A percentile compares a stretch with the other conserved stretches of the same genome.
Evolutionary conservation across 2,329 filamentous ascomycete genomes (phyloP).

Genomic region (Neofusicoccum ribis): DNA sequence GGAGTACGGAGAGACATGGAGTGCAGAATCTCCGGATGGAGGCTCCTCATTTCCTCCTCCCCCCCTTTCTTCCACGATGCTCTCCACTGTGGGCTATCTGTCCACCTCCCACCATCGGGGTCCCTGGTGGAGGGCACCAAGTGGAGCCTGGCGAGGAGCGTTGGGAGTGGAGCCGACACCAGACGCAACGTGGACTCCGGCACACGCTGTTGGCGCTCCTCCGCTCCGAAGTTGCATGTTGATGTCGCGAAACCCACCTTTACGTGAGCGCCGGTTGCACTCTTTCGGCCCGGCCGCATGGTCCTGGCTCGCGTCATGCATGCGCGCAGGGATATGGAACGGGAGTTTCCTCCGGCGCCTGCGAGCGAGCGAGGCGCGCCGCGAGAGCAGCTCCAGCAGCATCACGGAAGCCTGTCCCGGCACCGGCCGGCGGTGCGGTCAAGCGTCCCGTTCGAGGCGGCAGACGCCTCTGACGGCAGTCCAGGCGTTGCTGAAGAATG

Average conservation of each 20-base stretch:
- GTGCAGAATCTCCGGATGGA: conserved; percentile 12
- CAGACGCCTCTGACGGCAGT: conserved; percentile 10
- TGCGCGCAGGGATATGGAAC: conserved; percentile 9
- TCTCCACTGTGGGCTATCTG: conserved; percentile 11
- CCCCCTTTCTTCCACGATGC: conserved; percentile 8
- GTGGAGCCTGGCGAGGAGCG: background rate
- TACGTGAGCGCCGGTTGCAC: background rate
- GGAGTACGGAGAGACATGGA: conserved; percentile 14
- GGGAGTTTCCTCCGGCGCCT: conserved; percentile 6
- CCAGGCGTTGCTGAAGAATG: background rate
- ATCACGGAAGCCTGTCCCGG: background rate
- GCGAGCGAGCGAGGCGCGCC: background rate
- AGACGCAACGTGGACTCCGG: conserved; percentile 6
- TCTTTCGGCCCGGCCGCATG: conserved; percentile 2
- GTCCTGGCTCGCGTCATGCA: conserved; percentile 12
- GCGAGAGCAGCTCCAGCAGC: background rate
- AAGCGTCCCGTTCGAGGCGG: background rate
- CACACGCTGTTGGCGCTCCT: conserved; percentile 1
- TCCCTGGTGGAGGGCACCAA: background rate
- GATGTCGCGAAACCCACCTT: conserved; percentile 15
- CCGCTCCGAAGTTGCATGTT: conserved; percentile 14
- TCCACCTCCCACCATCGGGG: conserved; percentile 6
- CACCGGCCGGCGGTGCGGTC: conserved; percentile 1
- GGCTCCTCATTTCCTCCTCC: conserved; percentile 7
- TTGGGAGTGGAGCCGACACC: background rate